A percentile compares a stretch with the other conserved stretches of the same genome.
Conservation (phyloP, 2,329 filamentous ascomycete genomes). For the Fusarium paranaense region DNA sequence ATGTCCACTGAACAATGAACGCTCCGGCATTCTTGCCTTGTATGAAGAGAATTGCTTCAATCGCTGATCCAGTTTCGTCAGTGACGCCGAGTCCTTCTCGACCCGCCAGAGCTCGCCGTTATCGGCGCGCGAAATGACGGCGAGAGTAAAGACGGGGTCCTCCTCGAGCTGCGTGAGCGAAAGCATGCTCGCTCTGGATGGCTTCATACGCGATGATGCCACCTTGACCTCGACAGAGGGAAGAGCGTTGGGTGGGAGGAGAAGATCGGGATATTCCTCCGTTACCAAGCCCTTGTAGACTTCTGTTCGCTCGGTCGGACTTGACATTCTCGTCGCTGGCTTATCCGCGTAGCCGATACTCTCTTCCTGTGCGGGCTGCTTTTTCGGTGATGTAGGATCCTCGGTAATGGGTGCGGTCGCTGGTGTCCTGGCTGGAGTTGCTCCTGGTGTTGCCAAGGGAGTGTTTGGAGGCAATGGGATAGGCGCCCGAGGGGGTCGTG, state of each 20-base stretch:
- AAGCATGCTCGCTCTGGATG: conserved; percentile 86
- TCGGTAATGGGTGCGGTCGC: conserved; percentile 18
- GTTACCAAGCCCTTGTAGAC: conserved; percentile 84
- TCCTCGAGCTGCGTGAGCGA: conserved; percentile 85
- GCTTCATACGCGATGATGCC: conserved; percentile 93
- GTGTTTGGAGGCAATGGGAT: conserved; percentile 79
- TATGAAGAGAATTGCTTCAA: conserved; percentile 81
- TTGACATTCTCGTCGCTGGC: conserved; percentile 47
- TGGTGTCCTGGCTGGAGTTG: conserved; percentile 52
- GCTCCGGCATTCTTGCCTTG: conserved; percentile 82
- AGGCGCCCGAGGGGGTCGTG: conserved; percentile 78
- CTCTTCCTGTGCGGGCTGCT: conserved; percentile 20
- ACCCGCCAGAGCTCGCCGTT: conserved; percentile 89
- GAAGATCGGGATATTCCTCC: conserved; percentile 86
- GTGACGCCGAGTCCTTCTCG: conserved; percentile 87
- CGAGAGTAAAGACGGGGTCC: conserved; percentile 93
- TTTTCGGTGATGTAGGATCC: conserved; percentile 22
- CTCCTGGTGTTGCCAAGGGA: conserved; percentile 67
- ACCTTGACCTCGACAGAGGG: conserved; percentile 88
- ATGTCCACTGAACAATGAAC: conserved; percentile 89
- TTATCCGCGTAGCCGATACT: conserved; percentile 25
- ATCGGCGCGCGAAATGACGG: conserved; percentile 82
- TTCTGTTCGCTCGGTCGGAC: conserved; percentile 57
- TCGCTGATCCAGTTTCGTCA: conserved; percentile 84
- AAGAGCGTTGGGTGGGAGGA: conserved; percentile 89